A percentile compares a stretch with the other conserved stretches of the same genome.
Evolutionary conservation across 805 yeast species (phyloP).

Genomic region (Nakazawaea peltata): DNA sequence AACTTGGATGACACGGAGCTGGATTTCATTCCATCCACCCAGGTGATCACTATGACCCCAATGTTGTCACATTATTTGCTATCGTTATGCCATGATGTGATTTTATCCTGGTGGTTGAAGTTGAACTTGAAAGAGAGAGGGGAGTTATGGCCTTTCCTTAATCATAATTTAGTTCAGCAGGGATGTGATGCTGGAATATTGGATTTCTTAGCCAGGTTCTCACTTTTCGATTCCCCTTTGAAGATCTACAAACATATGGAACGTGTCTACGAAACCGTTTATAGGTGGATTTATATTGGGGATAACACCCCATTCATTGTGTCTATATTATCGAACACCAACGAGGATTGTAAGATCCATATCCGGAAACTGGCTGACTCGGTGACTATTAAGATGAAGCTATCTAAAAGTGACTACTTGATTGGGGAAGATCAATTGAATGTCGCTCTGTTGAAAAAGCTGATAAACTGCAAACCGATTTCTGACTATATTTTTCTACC

Average conservation of each 20-base stretch:
- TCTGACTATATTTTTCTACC: too few relatives aligned
- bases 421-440: too few relatives aligned
- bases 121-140: constrained; percentile 52
- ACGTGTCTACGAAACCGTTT: too few relatives aligned
- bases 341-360: neutral
- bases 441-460: too few relatives aligned
- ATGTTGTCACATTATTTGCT: constrained; percentile 52
- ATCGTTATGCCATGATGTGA: constrained; percentile 58
- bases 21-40: constrained; percentile 49
- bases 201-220: constrained; percentile 62
- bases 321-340: too few relatives aligned
- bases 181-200: constrained; percentile 36
- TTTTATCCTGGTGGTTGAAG: constrained; percentile 65
- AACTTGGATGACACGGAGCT: constrained; percentile 43
- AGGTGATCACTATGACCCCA: constrained; percentile 33
- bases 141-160: constrained; percentile 52
- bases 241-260: constrained; percentile 23
- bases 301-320: too few relatives aligned
- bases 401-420: too few relatives aligned
- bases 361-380: neutral
- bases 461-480: too few relatives aligned
- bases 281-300: too few relatives aligned
- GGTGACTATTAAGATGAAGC: too few relatives aligned
- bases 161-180: constrained; percentile 41
- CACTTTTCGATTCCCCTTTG: constrained; percentile 56